Evolutionary conservation across 2,329 filamentous ascomycete genomes (phyloP).

Genomic region (Ilyonectria robusta): DNA sequence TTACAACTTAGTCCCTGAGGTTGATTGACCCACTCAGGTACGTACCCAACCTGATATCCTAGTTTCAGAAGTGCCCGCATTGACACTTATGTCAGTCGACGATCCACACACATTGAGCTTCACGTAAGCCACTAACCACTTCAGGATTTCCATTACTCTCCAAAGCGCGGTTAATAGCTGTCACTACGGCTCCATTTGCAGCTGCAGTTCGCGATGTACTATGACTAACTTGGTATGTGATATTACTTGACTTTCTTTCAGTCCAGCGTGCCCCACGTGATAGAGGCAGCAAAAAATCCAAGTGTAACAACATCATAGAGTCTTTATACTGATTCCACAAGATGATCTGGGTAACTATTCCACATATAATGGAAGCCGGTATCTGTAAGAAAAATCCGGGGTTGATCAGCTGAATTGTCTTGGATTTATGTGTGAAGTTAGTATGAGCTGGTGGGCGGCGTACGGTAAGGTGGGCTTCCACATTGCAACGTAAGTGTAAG

Average conservation of each 20-base stretch:
- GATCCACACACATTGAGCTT: neutral
- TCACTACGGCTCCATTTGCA: neutral
- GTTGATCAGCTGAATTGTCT: neutral
- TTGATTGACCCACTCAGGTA: neutral
- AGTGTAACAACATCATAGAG: neutral
- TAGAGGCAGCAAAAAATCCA: neutral
- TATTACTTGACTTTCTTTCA: neutral
- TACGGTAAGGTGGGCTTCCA: neutral
- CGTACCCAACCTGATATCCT: neutral
- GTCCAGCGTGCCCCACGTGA: neutral
- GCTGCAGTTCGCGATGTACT: neutral
- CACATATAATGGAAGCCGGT: neutral
- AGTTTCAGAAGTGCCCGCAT: neutral
- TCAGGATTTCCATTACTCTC: neutral
- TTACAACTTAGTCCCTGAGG: neutral
- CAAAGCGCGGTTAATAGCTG: neutral
- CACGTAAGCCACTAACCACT: constrained; percentile 7
- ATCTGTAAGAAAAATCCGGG: neutral
- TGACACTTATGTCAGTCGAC: neutral
- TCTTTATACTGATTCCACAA: neutral
- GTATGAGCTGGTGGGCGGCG: neutral
- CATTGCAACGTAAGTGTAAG: constrained; percentile 2
- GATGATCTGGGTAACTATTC: neutral
- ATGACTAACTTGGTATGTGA: neutral
- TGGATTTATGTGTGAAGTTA: constrained; percentile 3